A percentile compares a stretch with the other conserved stretches of the same genome.
Evolutionary conservation across 495 filamentous ascomycete species (phyloP).

Genomic region (Neurospora sublineolata): DNA sequence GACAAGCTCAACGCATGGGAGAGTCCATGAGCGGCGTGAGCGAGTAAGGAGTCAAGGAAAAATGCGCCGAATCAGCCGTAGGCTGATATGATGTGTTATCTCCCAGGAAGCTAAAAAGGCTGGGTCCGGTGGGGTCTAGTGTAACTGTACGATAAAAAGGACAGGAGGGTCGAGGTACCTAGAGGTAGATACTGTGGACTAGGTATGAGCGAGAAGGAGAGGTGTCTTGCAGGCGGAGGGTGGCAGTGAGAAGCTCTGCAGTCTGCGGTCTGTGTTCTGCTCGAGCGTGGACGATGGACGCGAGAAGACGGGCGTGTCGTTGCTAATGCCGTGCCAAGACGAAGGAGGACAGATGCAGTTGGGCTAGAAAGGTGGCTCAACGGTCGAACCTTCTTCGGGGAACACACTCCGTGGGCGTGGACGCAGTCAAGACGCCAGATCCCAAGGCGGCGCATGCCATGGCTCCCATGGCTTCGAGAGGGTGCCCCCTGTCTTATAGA

Average conservation of each 20-base stretch:
- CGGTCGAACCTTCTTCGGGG: constrained; percentile 17
- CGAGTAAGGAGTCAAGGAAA: constrained; percentile 23
- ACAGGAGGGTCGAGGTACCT: constrained; percentile 9
- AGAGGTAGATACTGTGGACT: background rate
- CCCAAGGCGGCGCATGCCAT: background rate
- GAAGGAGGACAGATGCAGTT: constrained; percentile 3
- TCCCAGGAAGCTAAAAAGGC: constrained; percentile 10
- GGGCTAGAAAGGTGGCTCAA: constrained; percentile 15
- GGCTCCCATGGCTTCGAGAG: background rate
- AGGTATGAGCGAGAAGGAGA: constrained; percentile 12
- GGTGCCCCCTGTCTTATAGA: background rate
- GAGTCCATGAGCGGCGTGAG: background rate
- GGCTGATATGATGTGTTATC: constrained; percentile 33
- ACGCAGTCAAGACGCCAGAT: constrained; percentile 1
- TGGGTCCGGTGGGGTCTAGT: constrained; percentile 19
- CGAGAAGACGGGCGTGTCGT: constrained; percentile 2
- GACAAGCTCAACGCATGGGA: constrained; percentile 5
- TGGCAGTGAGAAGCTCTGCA: constrained; percentile 14
- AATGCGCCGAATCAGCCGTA: constrained; percentile 38
- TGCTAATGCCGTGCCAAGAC: constrained; percentile 11
- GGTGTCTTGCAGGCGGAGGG: constrained; percentile 20
- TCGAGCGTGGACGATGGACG: constrained; percentile 3
- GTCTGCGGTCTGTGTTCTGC: background rate
- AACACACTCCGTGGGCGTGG: constrained; percentile 6
- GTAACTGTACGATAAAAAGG: constrained; percentile 14